Evolutionary conservation across 768 basidiomycete genomes (phyloP).

Genomic region (Tricholoma hemisulphureum): DNA sequence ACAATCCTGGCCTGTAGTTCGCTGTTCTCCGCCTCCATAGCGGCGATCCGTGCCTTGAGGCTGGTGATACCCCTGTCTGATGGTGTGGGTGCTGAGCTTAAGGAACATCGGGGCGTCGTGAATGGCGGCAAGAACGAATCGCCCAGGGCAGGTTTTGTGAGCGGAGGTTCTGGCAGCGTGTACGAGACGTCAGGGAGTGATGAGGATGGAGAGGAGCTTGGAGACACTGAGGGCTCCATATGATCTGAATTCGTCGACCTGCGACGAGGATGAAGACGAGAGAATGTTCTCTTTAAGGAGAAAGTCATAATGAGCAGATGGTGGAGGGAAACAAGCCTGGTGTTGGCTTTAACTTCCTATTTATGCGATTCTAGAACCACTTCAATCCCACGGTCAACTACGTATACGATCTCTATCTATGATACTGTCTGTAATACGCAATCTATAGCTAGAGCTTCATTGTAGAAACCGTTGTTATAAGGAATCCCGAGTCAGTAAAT

Average conservation of each 20-base stretch:
- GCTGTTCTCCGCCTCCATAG: constrained; percentile 28
- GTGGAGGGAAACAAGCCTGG: neutral
- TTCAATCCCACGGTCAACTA: neutral
- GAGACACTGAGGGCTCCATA: neutral
- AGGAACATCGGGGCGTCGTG: neutral
- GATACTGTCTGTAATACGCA: too few species aligned
- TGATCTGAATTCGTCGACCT: neutral
- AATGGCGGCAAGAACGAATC: neutral
- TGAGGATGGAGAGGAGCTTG: neutral
- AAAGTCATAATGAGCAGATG: constrained; percentile 12
- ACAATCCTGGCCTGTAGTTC: constrained; percentile 18
- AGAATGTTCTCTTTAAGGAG: constrained; percentile 14
- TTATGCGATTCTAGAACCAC: too few species aligned
- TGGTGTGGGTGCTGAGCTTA: neutral
- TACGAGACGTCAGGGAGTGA: neutral
- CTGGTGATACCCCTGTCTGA: neutral
- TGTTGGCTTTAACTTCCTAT: too few species aligned
- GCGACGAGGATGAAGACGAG: constrained; percentile 11
- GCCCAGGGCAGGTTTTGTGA: neutral
- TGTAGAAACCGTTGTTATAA: too few species aligned
- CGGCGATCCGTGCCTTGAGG: constrained; percentile 9
- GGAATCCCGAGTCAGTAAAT: too few species aligned
- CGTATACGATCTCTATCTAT: too few species aligned
- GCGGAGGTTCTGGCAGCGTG: neutral
- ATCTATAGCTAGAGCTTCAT: too few species aligned